Evolutionary conservation across 495 filamentous ascomycete genomes (phyloP).

Genomic region (Amphirosellinia nigrospora): DNA sequence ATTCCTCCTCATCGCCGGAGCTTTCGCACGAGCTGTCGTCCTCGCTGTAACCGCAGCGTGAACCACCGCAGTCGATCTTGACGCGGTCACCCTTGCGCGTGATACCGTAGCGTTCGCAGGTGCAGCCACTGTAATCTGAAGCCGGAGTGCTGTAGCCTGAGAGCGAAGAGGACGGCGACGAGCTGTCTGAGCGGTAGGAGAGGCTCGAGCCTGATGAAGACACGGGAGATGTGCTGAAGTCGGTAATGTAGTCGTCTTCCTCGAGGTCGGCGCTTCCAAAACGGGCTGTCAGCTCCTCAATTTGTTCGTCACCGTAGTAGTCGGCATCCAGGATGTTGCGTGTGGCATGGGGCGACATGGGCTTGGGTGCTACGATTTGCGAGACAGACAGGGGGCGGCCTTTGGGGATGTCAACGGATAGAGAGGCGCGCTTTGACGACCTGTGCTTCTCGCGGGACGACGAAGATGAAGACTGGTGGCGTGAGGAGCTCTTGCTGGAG

Average conservation of each 20-base stretch:
- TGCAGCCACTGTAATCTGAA: slow-evolving; percentile 66
- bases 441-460: slow-evolving; percentile 47
- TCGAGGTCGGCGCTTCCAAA: slow-evolving; percentile 74
- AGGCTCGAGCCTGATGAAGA: slow-evolving; percentile 77
- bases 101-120: slow-evolving; percentile 94
- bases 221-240: slow-evolving; percentile 61
- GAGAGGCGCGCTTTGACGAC: slow-evolving; percentile 45
- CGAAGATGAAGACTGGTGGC: slow-evolving; percentile 45
- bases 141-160: slow-evolving; percentile 69
- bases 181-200: slow-evolving; percentile 78
- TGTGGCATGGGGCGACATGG: slow-evolving; percentile 82
- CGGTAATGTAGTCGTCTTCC: slow-evolving; percentile 68
- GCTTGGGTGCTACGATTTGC: slow-evolving; percentile 90
- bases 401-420: slow-evolving; percentile 72
- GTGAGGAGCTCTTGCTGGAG: slow-evolving; percentile 48
- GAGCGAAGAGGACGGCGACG: slow-evolving; percentile 73
- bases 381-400: slow-evolving; percentile 85
- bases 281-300: slow-evolving; percentile 75
- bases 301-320: slow-evolving; percentile 67
- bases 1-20: slow-evolving; percentile 60
- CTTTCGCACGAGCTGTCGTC: slow-evolving; percentile 59
- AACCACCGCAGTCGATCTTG: slow-evolving; percentile 91
- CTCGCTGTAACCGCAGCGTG: slow-evolving; percentile 79
- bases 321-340: slow-evolving; percentile 81
- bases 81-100: slow-evolving; percentile 89